phyloP scores from a whole-genome alignment of 441 rosid species.

The Melastoma candidum region DNA sequence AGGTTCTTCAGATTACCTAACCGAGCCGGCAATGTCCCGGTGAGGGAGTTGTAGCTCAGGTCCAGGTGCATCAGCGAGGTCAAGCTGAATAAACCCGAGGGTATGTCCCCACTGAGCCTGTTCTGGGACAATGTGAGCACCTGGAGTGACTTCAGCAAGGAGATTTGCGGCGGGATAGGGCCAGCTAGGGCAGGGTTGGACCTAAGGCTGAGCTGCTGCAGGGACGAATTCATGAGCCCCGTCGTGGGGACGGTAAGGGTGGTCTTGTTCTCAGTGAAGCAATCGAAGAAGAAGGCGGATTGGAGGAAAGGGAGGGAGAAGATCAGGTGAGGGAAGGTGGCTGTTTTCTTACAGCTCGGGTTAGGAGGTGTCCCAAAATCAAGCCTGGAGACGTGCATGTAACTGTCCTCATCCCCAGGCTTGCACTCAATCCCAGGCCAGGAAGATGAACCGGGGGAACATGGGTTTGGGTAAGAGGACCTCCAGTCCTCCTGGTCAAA shows the following conservation, averaged over 20 bases:
- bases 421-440: conserved; percentile 82
- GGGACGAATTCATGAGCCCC: conserved; percentile 43
- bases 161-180: conserved; percentile 53
- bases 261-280: conserved; percentile 54
- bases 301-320: conserved; percentile 61
- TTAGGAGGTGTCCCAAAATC: conserved; percentile 65
- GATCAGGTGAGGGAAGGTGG: conserved; percentile 50
- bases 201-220: conserved; percentile 69
- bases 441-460: conserved; percentile 39
- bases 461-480: conserved; percentile 57
- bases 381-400: conserved; percentile 63
- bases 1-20: conserved; percentile 53
- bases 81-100: conserved; percentile 32
- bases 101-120: conserved; percentile 50
- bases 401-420: conserved; percentile 38
- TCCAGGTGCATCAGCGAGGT: conserved; percentile 58
- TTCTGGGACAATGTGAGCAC: conserved; percentile 79
- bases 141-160: conserved; percentile 50
- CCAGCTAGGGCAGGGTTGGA: conserved; percentile 77
- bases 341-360: conserved; percentile 57
- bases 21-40: conserved; percentile 45
- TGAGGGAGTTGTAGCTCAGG: conserved; percentile 63
- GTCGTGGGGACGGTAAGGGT: conserved; percentile 33
- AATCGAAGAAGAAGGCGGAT: conserved; percentile 61
- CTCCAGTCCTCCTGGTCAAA: conserved; percentile 56